Base-by-base conservation (phyloP, 83 land plant genomes). In the Isoetes engelmannii region DNA sequence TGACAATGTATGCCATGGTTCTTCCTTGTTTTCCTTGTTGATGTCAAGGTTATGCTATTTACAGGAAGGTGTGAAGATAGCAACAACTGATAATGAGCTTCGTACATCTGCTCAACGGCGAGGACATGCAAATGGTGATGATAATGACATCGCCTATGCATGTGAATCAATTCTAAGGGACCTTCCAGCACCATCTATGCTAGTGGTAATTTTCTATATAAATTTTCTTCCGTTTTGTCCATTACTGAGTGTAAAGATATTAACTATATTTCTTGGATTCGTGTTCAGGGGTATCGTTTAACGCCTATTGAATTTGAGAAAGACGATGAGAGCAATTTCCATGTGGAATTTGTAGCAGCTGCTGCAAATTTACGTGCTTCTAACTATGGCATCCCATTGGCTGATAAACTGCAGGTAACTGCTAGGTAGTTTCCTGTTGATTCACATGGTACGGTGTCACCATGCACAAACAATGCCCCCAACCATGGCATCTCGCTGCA, bases 61-160 rank as follows among this genome's bases (percentile, higher is more conserved):
- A 37, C 78, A 82, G 84, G 84, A 82, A 75, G 83, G 83, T 51
- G 72, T 82, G 18, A 82, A 80, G 50, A 82, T 82, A 69, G 83
- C 84, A 45, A 69, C 72, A 20, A 70, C 76, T 28, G 84, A 82
- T 57, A 75, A 45, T 63, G 84, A 82, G 45, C 17, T 79, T 45
- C 79, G 76, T 57, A 48, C 74, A 65, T 48, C 59, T 4, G 45
- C 67, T 6, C 84, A 74, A 70, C 67, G 83, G 48, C 71, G 79
- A 54, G 55, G 72, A 45, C 50, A 56, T 9, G 8, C 57, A 28
- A 70, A 44, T 59, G 28, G 70, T 51, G 77, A 69, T 50, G 79
- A 80, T 58, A 68, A 45, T 72, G 84, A 72, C 75, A 73, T 72
- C 58, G 69, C 65, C 15, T 73, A 74, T 55, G 77, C 72, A 12